These are phyloP conservation scores for Ochetophila trinervis DNA, from an alignment of 306 rosid genomes.

Conservation along the genomic window DNA sequence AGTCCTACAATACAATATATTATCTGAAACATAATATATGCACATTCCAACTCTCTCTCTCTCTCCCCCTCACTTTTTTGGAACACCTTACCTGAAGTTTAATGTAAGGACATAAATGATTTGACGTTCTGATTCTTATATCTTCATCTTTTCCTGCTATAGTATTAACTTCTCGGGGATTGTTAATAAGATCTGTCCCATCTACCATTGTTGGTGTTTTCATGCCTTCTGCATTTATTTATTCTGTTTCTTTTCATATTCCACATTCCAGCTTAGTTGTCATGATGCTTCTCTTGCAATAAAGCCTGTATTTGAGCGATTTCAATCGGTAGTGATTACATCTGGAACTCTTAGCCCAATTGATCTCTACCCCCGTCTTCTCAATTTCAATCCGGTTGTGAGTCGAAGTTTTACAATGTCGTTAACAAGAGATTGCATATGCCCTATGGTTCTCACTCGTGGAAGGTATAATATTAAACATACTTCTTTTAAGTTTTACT, in stretches of 20 bases:
- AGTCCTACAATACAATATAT: background rate
- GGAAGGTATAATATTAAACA: constrained; percentile 59
- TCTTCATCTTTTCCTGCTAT: background rate
- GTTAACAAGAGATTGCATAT: constrained; percentile 92
- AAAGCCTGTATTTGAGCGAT: constrained; percentile 89
- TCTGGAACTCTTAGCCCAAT: constrained; percentile 96
- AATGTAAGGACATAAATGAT: background rate
- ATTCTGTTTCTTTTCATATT: constrained; percentile 19
- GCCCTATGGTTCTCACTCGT: constrained; percentile 99
- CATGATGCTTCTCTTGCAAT: constrained; percentile 98
- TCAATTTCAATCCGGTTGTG: constrained; percentile 91
- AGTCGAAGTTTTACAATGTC: constrained; percentile 98
- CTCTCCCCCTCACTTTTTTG: background rate
- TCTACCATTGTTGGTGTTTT: constrained; percentile 1
- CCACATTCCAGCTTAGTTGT: constrained; percentile 80
- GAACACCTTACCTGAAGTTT: background rate
- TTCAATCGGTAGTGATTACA: constrained; percentile 92
- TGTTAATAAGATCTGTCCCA: background rate
- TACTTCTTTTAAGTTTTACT: background rate
- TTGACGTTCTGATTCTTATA: background rate
- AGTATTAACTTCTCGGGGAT: background rate
- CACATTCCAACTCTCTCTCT: background rate
- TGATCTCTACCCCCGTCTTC: constrained; percentile 88
- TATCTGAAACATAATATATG: background rate
- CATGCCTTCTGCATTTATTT: constrained; percentile 1